These are phyloP conservation scores for Neoscytalidium dimidiatum DNA, from an alignment of 2,329 filamentous ascomycete genomes.

Conservation along the genomic window DNA sequence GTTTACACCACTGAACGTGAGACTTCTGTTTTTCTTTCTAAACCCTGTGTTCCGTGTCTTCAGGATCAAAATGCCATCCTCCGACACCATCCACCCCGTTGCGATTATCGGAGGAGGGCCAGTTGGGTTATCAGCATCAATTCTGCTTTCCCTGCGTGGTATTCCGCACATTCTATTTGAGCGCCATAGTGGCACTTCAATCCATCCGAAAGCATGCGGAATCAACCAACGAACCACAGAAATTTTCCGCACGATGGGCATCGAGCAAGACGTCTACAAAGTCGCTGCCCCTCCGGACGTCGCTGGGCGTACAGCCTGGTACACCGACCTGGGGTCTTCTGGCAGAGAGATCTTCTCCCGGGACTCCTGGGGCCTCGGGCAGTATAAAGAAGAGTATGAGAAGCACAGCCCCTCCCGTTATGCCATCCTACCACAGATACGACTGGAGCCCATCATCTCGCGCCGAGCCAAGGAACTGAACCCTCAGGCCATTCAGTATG, in stretches of 20 bases:
- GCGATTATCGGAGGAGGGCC: constrained; percentile 25
- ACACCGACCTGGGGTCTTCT: constrained; percentile 26
- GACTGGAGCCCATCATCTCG: constrained; percentile 36
- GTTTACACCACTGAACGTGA: too few species aligned
- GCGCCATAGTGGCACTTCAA: constrained; percentile 33
- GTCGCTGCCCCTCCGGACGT: constrained; percentile 23
- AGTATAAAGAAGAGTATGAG: constrained; percentile 5
- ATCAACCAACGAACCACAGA: constrained; percentile 34
- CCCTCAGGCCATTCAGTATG: constrained; percentile 30
- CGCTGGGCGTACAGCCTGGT: constrained; percentile 33
- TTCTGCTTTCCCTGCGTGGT: constrained; percentile 32
- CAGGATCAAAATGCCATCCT: background rate
- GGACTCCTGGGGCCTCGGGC: background rate
- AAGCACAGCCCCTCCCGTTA: constrained; percentile 31
- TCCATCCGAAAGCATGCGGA: constrained; percentile 36
- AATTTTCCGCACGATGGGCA: constrained; percentile 32
- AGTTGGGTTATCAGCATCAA: constrained; percentile 32
- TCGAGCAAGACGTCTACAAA: constrained; percentile 33
- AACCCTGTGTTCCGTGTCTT: too few species aligned
- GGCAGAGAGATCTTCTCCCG: constrained; percentile 30
- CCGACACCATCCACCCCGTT: constrained; percentile 21
- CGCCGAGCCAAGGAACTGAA: constrained; percentile 33
- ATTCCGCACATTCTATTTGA: constrained; percentile 35
- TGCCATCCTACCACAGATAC: constrained; percentile 36
- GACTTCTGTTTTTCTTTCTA: too few species aligned